phyloP scores from a whole-genome alignment of 2,329 filamentous ascomycete genomes.

The Spiromastix sp. region DNA sequence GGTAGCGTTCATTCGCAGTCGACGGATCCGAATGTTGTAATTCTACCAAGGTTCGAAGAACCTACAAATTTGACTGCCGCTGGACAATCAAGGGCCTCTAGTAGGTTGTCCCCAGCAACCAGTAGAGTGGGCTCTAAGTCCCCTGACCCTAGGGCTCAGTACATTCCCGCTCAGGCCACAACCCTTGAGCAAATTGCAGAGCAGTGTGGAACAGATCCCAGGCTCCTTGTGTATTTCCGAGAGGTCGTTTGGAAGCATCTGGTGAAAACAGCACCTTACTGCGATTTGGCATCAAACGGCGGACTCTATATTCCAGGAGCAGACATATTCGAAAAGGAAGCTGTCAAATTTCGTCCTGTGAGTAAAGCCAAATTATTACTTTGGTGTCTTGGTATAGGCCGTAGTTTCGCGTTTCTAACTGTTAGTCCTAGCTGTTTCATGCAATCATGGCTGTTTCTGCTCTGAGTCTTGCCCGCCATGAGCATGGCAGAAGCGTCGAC shows the following conservation, averaged over 20 bases:
- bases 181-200: conserved; percentile 8
- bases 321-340: conserved; percentile 38
- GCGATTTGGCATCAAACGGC: conserved; percentile 12
- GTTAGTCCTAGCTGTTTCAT: conserved; percentile 38
- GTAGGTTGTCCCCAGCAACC: conserved; percentile 26
- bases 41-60: conserved; percentile 43
- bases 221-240: conserved; percentile 30
- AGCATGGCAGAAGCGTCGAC: conserved; percentile 36
- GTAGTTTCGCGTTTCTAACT: neutral
- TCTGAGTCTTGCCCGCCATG: conserved; percentile 40
- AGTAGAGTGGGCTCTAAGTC: conserved; percentile 20
- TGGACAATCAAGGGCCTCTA: conserved; percentile 18
- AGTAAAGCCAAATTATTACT: conserved; percentile 14
- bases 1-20: no score
- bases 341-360: conserved; percentile 42
- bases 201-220: conserved; percentile 21
- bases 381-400: neutral
- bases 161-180: no score
- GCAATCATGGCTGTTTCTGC: conserved; percentile 50
- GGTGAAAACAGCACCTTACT: conserved; percentile 20
- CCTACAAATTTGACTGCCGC: conserved; percentile 18
- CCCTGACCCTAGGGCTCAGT: conserved; percentile 10
- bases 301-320: conserved; percentile 22
- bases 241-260: conserved; percentile 33
- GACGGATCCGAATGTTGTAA: conserved; percentile 43